phyloP scores from a whole-genome alignment of 106 monocot species.

The Agapanthus africanus region DNA sequence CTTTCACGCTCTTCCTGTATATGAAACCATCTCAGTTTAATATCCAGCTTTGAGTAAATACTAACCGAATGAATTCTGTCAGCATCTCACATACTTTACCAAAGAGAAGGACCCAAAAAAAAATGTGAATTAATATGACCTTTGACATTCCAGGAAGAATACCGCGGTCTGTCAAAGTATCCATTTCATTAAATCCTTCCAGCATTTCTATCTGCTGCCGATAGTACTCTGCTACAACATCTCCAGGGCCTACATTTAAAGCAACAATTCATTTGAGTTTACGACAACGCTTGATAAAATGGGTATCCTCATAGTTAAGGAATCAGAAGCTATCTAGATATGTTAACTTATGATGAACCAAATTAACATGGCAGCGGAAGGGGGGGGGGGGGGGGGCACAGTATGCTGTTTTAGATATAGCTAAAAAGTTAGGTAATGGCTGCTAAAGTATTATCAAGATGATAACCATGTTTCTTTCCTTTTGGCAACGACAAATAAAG shows the following conservation, averaged over 20 bases:
- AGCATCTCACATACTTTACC: background rate
- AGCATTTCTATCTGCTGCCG: slow-evolving; percentile 92
- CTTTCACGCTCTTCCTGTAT: slow-evolving; percentile 81
- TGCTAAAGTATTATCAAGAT: too few species aligned
- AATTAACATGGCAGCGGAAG: too few species aligned
- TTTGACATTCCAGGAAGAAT: slow-evolving; percentile 73
- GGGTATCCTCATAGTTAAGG: too few species aligned
- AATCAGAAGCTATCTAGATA: too few species aligned
- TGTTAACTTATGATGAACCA: too few species aligned
- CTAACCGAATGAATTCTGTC: background rate
- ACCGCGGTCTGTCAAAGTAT: slow-evolving; percentile 77
- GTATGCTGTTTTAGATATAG: too few species aligned
- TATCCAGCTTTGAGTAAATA: background rate
- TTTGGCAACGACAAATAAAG: too few species aligned
- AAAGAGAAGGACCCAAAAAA: background rate
- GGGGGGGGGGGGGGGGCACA: too few species aligned
- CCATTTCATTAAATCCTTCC: slow-evolving; percentile 96
- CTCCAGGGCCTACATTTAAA: slow-evolving; percentile 40
- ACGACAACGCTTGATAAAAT: background rate
- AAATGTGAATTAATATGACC: slow-evolving; percentile 20
- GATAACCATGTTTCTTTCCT: too few species aligned
- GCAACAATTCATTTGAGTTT: background rate
- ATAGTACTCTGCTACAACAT: slow-evolving; percentile 90
- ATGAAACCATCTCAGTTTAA: background rate
- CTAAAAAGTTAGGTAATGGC: too few species aligned